Percentiles rank a stretch among this genome's conserved stretches.
Evolutionary conservation across 768 basidiomycete species (phyloP).

Genomic region (Pleurotus salmoneostramineus): DNA sequence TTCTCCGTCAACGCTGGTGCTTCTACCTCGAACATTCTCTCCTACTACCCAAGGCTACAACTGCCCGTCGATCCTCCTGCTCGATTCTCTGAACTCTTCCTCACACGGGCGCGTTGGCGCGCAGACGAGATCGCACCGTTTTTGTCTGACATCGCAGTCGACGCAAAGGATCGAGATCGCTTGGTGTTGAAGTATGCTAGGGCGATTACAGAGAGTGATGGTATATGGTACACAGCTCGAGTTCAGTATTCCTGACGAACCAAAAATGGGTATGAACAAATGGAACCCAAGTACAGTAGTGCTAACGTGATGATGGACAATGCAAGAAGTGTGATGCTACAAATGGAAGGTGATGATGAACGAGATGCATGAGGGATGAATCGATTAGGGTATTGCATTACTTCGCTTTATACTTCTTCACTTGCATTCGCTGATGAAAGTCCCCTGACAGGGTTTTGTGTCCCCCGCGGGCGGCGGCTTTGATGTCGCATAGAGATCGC

Average conservation of each 20-base stretch:
- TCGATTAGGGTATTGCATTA: too few relatives aligned
- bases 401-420: background rate
- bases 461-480: slow-evolving; percentile 35
- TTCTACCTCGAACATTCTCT: slow-evolving; percentile 31
- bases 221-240: slow-evolving; percentile 73
- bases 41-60: slow-evolving; percentile 70
- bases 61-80: slow-evolving; percentile 76
- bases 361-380: background rate
- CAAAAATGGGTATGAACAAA: background rate
- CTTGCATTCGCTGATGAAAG: slow-evolving; percentile 37
- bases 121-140: slow-evolving; percentile 80
- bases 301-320: background rate
- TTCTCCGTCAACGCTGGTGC: slow-evolving; percentile 19
- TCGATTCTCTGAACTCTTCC: slow-evolving; percentile 87
- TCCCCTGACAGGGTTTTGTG: slow-evolving; percentile 32
- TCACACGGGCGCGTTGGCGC: slow-evolving; percentile 73
- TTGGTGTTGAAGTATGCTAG: slow-evolving; percentile 84
- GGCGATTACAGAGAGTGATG: slow-evolving; percentile 63
- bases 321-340: too few relatives aligned
- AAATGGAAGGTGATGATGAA: background rate
- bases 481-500: slow-evolving; percentile 46
- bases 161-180: slow-evolving; percentile 84
- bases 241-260: slow-evolving; percentile 38
- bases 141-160: slow-evolving; percentile 76
- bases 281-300: background rate